Conservation (phyloP, 2,329 filamentous ascomycete species). For the Claviceps digitariae region DNA sequence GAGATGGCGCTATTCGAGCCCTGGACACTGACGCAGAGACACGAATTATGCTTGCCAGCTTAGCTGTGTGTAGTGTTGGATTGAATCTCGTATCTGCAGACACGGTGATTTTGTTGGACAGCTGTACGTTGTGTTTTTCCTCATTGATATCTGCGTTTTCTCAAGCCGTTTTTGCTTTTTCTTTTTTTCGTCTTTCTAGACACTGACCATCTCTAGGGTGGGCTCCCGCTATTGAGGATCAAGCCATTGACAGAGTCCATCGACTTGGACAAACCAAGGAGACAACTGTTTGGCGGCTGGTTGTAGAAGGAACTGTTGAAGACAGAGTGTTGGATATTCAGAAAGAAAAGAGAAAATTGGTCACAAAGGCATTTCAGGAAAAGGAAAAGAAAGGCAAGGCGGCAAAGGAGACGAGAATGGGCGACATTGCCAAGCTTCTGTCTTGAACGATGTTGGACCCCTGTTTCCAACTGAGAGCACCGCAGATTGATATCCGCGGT, state of each 20-base stretch:
- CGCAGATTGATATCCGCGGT: background rate
- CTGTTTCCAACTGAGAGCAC: background rate
- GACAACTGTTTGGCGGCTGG: slow-evolving; percentile 66
- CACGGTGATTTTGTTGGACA: slow-evolving; percentile 71
- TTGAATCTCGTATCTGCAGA: slow-evolving; percentile 78
- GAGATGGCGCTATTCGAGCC: slow-evolving; percentile 57
- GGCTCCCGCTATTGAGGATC: slow-evolving; percentile 85
- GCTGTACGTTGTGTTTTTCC: slow-evolving; percentile 33
- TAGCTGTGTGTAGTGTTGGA: slow-evolving; percentile 73
- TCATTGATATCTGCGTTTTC: background rate
- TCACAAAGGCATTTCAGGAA: slow-evolving; percentile 68
- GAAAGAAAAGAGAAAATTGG: slow-evolving; percentile 62
- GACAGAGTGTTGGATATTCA: slow-evolving; percentile 70
- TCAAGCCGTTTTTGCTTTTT: background rate
- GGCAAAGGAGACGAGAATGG: slow-evolving; percentile 43
- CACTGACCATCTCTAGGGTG: slow-evolving; percentile 42
- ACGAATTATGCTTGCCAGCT: slow-evolving; percentile 66
- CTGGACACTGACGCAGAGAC: slow-evolving; percentile 55
- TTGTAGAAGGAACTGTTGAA: slow-evolving; percentile 71
- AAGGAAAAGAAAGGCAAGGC: slow-evolving; percentile 37
- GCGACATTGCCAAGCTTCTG: slow-evolving; percentile 38
- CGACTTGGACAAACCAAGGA: slow-evolving; percentile 68
- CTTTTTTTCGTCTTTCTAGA: background rate
- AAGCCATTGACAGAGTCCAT: slow-evolving; percentile 80
- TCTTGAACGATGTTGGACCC: slow-evolving; percentile 8